Conservation (phyloP, 2,329 filamentous ascomycete species). For the Coniella vitis region DNA sequence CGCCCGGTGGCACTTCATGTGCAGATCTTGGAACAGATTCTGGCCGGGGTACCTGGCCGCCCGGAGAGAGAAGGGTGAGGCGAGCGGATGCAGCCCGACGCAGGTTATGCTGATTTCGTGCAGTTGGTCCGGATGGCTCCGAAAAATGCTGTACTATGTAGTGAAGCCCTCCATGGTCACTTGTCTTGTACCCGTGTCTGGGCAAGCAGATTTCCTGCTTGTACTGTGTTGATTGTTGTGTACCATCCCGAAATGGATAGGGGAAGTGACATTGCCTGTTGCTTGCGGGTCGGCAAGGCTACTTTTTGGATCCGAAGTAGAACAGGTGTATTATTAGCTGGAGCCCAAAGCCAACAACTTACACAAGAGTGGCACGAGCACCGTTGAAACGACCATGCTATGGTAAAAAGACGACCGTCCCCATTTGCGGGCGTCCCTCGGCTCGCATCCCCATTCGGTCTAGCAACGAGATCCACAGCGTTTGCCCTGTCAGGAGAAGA, state of each 20-base stretch:
- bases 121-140: neutral
- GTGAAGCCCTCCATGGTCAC: neutral
- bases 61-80: neutral
- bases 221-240: neutral
- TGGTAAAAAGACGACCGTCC: neutral
- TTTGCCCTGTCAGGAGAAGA: neutral
- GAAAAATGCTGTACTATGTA: neutral
- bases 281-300: too few relatives aligned
- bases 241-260: too few relatives aligned
- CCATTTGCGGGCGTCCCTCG: neutral
- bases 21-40: slow-evolving; percentile 12
- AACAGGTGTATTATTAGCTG: too few relatives aligned
- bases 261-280: too few relatives aligned
- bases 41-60: slow-evolving; percentile 7
- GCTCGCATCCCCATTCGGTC: neutral
- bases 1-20: neutral
- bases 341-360: too few relatives aligned
- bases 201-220: neutral
- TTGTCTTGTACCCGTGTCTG: too few relatives aligned
- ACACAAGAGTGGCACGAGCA: too few relatives aligned
- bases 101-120: neutral
- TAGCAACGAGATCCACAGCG: neutral
- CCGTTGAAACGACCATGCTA: neutral
- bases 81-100: neutral
- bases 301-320: too few relatives aligned